Conservation (phyloP, 805 yeast genomes). For the Candida incommunis region DNA sequence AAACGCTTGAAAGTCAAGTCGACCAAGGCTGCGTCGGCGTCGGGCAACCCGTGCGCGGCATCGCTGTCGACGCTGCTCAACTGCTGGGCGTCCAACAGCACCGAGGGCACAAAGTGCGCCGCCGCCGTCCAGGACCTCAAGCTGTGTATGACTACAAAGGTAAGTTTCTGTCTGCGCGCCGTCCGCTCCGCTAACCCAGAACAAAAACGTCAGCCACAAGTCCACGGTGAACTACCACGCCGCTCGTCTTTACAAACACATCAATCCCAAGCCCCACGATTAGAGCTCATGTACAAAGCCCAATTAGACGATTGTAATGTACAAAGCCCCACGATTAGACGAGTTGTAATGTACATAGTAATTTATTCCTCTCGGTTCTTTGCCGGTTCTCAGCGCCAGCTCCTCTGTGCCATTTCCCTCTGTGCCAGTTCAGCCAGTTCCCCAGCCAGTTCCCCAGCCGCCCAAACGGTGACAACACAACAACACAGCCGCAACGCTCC, state of each 20-base stretch:
- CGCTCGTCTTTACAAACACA: conserved; percentile 33
- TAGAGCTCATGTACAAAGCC: no score
- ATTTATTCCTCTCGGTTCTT: background rate
- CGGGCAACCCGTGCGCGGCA: conserved; percentile 62
- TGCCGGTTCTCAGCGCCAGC: no score
- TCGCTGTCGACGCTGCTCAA: conserved; percentile 73
- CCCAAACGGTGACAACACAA: no score
- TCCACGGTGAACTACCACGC: conserved; percentile 41
- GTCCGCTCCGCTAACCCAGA: conserved; percentile 9
- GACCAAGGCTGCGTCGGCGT: conserved; percentile 32
- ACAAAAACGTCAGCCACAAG: conserved; percentile 14
- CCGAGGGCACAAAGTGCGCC: conserved; percentile 56
- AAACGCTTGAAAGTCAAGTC: conserved; percentile 60
- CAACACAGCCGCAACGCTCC: no score
- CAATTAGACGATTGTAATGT: no score
- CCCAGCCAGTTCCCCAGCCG: no score
- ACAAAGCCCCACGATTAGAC: no score
- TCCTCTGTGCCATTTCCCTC: no score
- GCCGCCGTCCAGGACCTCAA: conserved; percentile 57
- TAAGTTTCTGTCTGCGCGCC: conserved; percentile 10
- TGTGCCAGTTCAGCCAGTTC: no score
- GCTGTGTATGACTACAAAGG: conserved; percentile 45
- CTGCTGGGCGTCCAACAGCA: conserved; percentile 96
- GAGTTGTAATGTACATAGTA: background rate
- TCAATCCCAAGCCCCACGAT: conserved; percentile 37